phyloP scores from a whole-genome alignment of 371 early-diverging fungal species.

The Apophysomyces trapeziformis region DNA sequence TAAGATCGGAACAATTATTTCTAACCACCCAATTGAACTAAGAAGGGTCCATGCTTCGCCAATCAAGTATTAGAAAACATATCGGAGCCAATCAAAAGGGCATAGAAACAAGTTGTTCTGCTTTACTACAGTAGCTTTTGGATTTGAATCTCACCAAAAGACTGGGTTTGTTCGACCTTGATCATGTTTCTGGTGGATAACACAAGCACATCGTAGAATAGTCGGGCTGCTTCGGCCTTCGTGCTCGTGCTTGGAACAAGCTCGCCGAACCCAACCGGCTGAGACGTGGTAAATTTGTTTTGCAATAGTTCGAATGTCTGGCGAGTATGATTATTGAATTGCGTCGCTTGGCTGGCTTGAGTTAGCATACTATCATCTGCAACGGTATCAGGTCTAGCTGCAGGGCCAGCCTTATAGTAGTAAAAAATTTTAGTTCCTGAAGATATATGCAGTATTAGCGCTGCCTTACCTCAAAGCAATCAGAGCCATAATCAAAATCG shows the following conservation, averaged over 20 bases:
- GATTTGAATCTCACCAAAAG: slow-evolving; percentile 87
- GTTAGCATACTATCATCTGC: slow-evolving; percentile 17
- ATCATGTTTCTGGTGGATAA: slow-evolving; percentile 87
- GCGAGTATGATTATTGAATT: slow-evolving; percentile 28
- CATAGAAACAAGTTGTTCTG: neutral
- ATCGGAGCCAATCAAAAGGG: neutral
- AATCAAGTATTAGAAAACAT: too few relatives aligned
- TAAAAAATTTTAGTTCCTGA: neutral
- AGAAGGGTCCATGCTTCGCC: too few relatives aligned
- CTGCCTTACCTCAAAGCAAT: slow-evolving; percentile 22
- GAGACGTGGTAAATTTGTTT: slow-evolving; percentile 16
- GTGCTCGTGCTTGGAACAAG: slow-evolving; percentile 40
- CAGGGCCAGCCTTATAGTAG: neutral
- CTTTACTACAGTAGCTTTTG: slow-evolving; percentile 18
- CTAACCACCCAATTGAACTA: too few relatives aligned
- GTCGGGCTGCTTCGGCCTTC: slow-evolving; percentile 73
- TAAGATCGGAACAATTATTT: too few relatives aligned
- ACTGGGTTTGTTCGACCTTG: slow-evolving; percentile 76
- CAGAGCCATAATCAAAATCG: slow-evolving; percentile 29
- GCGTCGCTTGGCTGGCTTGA: slow-evolving; percentile 24
- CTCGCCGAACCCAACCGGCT: slow-evolving; percentile 29
- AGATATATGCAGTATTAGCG: neutral
- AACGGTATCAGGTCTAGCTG: neutral
- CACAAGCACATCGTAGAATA: slow-evolving; percentile 92
- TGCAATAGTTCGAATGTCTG: slow-evolving; percentile 35